Evolutionary conservation across 208 protist genomes (phyloP).

Genomic region (Leishmania gerbilli): DNA sequence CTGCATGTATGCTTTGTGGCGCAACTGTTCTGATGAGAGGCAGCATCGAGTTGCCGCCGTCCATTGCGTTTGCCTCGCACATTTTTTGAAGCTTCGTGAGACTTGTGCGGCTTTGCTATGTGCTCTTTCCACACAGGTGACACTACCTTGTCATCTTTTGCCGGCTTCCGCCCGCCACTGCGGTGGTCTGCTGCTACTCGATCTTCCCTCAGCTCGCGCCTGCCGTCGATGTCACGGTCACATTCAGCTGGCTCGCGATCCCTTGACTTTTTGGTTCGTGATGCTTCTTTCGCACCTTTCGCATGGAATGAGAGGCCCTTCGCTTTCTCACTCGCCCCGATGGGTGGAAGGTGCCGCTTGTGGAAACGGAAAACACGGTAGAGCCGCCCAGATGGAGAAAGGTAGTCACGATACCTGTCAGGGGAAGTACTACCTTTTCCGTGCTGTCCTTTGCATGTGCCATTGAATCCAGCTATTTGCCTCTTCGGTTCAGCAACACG

Average conservation of each 20-base stretch:
- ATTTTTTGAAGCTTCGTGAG: background rate
- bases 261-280: background rate
- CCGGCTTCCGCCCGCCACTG: background rate
- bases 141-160: background rate
- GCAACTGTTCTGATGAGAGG: background rate
- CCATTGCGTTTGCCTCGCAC: background rate
- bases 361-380: background rate
- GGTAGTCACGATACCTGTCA: conserved; percentile 6
- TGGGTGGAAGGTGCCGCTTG: background rate
- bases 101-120: background rate
- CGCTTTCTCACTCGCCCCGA: background rate
- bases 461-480: background rate
- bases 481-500: background rate
- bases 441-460: background rate
- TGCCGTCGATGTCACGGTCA: background rate
- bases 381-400: background rate
- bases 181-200: background rate
- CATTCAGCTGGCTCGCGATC: background rate
- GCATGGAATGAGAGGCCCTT: background rate
- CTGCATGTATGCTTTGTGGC: background rate
- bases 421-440: background rate
- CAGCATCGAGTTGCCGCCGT: background rate
- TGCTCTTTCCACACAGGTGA: background rate
- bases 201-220: background rate
- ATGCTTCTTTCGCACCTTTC: background rate